Conservation (phyloP, 768 basidiomycete genomes). For the Trametes maxima region DNA sequence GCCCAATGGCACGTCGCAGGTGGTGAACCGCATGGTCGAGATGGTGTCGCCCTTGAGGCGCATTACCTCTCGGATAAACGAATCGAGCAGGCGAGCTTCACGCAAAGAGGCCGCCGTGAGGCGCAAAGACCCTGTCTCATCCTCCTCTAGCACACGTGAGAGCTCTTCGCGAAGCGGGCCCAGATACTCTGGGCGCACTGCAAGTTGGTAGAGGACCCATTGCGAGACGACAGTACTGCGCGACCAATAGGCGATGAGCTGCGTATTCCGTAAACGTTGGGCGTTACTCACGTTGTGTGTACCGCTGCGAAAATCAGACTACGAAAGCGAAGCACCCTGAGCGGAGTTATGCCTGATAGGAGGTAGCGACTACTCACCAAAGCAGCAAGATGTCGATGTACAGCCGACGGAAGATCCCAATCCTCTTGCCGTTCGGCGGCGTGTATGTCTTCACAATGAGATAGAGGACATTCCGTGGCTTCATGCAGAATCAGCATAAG, state of each 20-base stretch:
- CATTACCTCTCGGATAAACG: constrained; percentile 42
- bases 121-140: constrained; percentile 25
- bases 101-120: constrained; percentile 34
- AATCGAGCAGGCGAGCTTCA: constrained; percentile 34
- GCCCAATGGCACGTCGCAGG: constrained; percentile 30
- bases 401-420: constrained; percentile 21
- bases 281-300: constrained; percentile 36
- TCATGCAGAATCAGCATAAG: not conserved
- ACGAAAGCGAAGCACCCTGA: not conserved
- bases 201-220: constrained; percentile 39
- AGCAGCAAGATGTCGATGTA: constrained; percentile 34
- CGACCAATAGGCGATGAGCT: not conserved
- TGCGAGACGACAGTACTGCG: constrained; percentile 37
- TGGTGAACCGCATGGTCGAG: constrained; percentile 33
- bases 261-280: not conserved
- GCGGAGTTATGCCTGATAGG: not conserved
- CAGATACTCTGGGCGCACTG: constrained; percentile 34
- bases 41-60: constrained; percentile 41
- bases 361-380: constrained; percentile 22
- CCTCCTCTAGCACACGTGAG: constrained; percentile 27
- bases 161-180: constrained; percentile 34
- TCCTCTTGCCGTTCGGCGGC: constrained; percentile 9
- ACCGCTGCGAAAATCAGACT: constrained; percentile 41
- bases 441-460: constrained; percentile 24
- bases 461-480: constrained; percentile 24